These are phyloP conservation scores for Cladorrhinum sp. DNA, from an alignment of 2,329 filamentous ascomycete genomes.

Conservation along the genomic window DNA sequence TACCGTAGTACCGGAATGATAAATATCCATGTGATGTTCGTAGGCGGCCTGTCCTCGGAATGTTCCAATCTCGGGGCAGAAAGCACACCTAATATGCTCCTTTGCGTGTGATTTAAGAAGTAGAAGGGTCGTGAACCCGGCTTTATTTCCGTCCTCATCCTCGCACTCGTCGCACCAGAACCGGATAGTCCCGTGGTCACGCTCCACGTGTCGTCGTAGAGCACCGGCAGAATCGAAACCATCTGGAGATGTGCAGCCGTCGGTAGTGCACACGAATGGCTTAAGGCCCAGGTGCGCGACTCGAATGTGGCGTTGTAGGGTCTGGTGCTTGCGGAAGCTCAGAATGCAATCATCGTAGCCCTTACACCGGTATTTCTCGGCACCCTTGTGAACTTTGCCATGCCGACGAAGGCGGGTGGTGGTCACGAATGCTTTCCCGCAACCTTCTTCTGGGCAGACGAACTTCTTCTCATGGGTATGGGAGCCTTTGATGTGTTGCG, in stretches of 20 bases:
- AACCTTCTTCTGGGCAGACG: slow-evolving; percentile 71
- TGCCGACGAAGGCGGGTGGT: slow-evolving; percentile 75
- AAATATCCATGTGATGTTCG: slow-evolving; percentile 72
- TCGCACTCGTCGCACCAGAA: slow-evolving; percentile 77
- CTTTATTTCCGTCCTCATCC: slow-evolving; percentile 30
- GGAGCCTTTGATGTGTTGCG: slow-evolving; percentile 78
- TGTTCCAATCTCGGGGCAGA: slow-evolving; percentile 48
- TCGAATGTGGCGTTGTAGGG: slow-evolving; percentile 77
- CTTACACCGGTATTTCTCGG: slow-evolving; percentile 71
- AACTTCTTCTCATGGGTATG: slow-evolving; percentile 71
- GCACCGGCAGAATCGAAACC: slow-evolving; percentile 72
- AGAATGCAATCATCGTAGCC: slow-evolving; percentile 70
- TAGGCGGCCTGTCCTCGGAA: slow-evolving; percentile 58
- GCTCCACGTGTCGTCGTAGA: slow-evolving; percentile 67
- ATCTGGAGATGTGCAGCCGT: slow-evolving; percentile 54
- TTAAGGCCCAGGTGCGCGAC: slow-evolving; percentile 70
- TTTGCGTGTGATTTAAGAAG: slow-evolving; percentile 72
- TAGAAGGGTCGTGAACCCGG: slow-evolving; percentile 68
- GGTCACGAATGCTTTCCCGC: slow-evolving; percentile 78
- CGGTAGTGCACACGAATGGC: slow-evolving; percentile 66
- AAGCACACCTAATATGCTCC: slow-evolving; percentile 71
- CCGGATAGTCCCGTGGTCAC: slow-evolving; percentile 65
- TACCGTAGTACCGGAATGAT: slow-evolving; percentile 63
- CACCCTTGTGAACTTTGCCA: slow-evolving; percentile 71
- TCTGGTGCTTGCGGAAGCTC: slow-evolving; percentile 83